Evolutionary conservation across 164 flowering plant genomes (phyloP).

Genomic region (Nelumbo lutea): DNA sequence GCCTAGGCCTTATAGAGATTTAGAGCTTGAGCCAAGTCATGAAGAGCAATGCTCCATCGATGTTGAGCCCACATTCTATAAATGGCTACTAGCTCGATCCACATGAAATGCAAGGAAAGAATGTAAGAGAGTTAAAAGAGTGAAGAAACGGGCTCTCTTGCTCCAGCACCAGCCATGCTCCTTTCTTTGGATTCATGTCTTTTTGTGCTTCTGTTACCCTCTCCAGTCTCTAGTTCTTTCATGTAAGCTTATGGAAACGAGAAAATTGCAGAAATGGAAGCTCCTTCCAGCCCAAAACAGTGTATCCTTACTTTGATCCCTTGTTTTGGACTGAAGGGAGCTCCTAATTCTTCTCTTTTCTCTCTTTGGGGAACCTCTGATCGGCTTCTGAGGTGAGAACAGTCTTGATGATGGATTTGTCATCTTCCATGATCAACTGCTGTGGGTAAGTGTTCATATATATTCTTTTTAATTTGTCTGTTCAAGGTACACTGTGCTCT

Average conservation of each 20-base stretch:
- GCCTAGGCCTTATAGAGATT: neutral
- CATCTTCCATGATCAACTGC: neutral
- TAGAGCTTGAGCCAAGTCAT: neutral
- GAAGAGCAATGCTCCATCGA: slow-evolving; percentile 2
- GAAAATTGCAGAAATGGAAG: slow-evolving; percentile 25
- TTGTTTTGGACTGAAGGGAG: slow-evolving; percentile 29
- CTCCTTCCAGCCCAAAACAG: slow-evolving; percentile 24
- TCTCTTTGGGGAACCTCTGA: neutral
- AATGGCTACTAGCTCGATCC: slow-evolving; percentile 5
- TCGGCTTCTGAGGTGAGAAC: neutral
- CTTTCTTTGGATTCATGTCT: slow-evolving; percentile 3
- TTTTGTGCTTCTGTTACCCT: neutral
- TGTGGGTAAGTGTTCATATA: too few relatives aligned
- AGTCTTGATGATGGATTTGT: neutral
- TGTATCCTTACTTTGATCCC: neutral
- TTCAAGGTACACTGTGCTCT: too few relatives aligned
- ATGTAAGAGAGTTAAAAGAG: slow-evolving; percentile 7
- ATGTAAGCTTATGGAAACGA: neutral
- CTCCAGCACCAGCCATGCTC: neutral
- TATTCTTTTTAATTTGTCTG: too few relatives aligned
- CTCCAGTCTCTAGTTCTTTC: neutral
- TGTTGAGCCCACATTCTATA: slow-evolving; percentile 6
- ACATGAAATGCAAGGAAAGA: neutral
- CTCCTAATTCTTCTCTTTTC: slow-evolving; percentile 25
- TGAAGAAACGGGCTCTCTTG: neutral